phyloP scores from a whole-genome alignment of 73 alveolate species.

The Paramecium biaurelia region DNA sequence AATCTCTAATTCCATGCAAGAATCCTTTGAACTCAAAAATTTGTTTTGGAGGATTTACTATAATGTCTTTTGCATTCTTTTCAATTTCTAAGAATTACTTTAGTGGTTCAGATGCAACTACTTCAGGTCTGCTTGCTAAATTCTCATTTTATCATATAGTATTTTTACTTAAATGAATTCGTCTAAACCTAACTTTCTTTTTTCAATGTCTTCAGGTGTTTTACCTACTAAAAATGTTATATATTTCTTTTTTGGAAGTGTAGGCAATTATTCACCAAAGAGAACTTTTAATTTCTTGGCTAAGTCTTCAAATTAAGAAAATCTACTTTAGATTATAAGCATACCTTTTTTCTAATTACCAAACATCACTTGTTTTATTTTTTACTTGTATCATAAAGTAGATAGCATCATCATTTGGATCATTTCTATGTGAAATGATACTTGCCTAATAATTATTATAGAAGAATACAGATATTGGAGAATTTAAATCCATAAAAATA shows the following conservation, averaged over 20 bases:
- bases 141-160: background rate
- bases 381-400: background rate
- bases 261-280: constrained; percentile 48
- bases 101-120: constrained; percentile 47
- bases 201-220: constrained; percentile 46
- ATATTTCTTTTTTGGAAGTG: constrained; percentile 49
- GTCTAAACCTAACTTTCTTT: constrained; percentile 56
- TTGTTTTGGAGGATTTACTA: constrained; percentile 48
- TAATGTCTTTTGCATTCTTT: constrained; percentile 50
- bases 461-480: background rate
- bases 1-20: constrained; percentile 64
- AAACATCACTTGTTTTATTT: constrained; percentile 4
- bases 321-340: background rate
- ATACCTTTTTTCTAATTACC: constrained; percentile 46
- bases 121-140: constrained; percentile 52
- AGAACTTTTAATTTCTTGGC: constrained; percentile 41
- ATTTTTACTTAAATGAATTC: constrained; percentile 30
- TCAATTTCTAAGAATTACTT: constrained; percentile 65
- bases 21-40: constrained; percentile 57
- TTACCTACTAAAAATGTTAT: constrained; percentile 57
- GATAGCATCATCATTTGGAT: constrained; percentile 13
- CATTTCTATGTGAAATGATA: background rate
- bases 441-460: background rate
- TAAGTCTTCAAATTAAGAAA: constrained; percentile 55
- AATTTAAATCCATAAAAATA: background rate